Conservation (phyloP, 2,329 filamentous ascomycete genomes). For the Scytalidium sp. region DNA sequence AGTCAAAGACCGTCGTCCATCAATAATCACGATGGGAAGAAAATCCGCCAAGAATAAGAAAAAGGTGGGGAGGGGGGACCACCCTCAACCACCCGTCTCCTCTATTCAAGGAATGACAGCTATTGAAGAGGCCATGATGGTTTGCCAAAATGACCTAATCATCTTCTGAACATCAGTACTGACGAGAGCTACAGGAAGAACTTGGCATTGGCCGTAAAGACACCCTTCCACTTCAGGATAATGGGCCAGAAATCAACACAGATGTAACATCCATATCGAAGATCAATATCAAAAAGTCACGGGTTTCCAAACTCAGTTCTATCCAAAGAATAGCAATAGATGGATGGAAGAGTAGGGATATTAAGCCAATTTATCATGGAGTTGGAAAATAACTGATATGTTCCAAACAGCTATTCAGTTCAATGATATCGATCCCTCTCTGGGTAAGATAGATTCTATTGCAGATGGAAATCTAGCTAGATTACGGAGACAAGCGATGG, state of each 20-base stretch:
- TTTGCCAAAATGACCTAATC: neutral
- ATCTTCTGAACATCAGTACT: neutral
- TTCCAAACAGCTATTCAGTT: constrained; percentile 2
- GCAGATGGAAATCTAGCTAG: constrained; percentile 24
- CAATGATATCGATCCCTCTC: constrained; percentile 18
- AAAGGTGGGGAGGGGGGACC: neutral
- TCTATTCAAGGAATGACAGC: constrained; percentile 1
- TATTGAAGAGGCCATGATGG: neutral
- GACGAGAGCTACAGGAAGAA: constrained; percentile 20
- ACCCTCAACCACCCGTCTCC: too few species aligned
- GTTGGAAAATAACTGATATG: neutral
- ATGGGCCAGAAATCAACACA: neutral
- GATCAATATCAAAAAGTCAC: neutral
- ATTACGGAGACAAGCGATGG: constrained; percentile 10
- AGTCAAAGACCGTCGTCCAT: too few species aligned
- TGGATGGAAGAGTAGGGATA: neutral
- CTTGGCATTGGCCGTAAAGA: constrained; percentile 23
- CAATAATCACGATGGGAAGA: too few species aligned
- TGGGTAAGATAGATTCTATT: constrained; percentile 19
- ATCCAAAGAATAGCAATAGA: neutral
- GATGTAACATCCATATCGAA: neutral
- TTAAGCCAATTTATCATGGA: neutral
- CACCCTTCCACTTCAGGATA: constrained; percentile 22
- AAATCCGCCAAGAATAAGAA: too few species aligned
- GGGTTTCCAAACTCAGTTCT: neutral